Evolutionary conservation across 225 moss, liverwort and hornwort species (phyloP), one percentile per base, ranked within the genome.

Genomic region (Polytrichum commune): DNA sequence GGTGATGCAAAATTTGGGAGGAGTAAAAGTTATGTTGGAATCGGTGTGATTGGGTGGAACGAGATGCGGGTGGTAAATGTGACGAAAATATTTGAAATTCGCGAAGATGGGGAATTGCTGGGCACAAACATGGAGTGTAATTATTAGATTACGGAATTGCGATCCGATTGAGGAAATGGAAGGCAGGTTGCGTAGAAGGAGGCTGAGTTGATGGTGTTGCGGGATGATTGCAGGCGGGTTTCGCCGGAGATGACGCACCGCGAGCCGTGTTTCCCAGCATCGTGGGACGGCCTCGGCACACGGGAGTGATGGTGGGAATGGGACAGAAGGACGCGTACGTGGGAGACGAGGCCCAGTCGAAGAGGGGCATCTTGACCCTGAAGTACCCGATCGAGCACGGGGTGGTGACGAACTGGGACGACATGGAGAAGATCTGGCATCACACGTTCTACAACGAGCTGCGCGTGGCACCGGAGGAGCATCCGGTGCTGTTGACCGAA

Each of bases 221-320:
- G 8, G 33, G 1, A n/a, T 7, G 29, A 10, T 28, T 19, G 20
- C 84, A 96, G 95, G 95, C 95, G 58, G 95, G 95, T 61, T 93
- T 96, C 62, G 95, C 95, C n/a, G 95, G 95, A 60, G 95, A 96
- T 29, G 95, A 93, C 70, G 93, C 95, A 5, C 95, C 95, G 20
- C 88, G 93, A 8, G 93, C 95, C 7, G 95, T 96, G 0, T 96
- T 96, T 19, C 95, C 95, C 7, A 96, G 95, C 19, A 96, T 96
- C 18, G 95, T 96, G 1, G 95, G 95, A 13, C 89, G 89, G 19
- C 96, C 90, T 0, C 70, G 90, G 27, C 88, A 88, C 72, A 88
- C 88, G 0, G 90, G 90, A 64, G 90, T 91, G 60, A 91, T 91
- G 88, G 90, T 89, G 0, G 89, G 89, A 0, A 89, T 89, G 86